Percentiles rank a stretch among this genome's conserved stretches.
These are phyloP conservation scores for Pyronema omphalodes DNA, from an alignment of 495 filamentous ascomycete species.

Conservation along the genomic window DNA sequence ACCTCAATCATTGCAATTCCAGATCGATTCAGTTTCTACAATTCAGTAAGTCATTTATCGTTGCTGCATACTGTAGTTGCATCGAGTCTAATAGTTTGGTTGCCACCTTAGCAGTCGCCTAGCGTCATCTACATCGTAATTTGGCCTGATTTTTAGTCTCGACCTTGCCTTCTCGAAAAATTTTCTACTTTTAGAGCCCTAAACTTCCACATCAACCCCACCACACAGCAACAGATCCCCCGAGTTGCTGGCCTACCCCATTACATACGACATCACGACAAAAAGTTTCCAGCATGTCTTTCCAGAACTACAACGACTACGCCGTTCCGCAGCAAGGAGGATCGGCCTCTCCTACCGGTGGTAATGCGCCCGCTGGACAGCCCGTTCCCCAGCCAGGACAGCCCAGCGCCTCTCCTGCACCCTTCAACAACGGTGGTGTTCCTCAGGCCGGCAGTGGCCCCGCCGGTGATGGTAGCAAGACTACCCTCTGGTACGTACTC, in stretches of 20 bases:
- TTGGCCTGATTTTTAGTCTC: conserved; percentile 1
- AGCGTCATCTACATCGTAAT: conserved; percentile 3
- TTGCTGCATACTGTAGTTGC: background rate
- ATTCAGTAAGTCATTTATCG: background rate
- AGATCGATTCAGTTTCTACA: background rate
- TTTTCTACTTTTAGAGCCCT: conserved; percentile 9
- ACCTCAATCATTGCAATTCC: background rate
- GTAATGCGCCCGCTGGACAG: conserved; percentile 34
- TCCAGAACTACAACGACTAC: conserved; percentile 36
- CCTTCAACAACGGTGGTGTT: conserved; percentile 32
- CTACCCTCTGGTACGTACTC: conserved; percentile 55
- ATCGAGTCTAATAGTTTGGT: conserved; percentile 1
- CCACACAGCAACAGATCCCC: conserved; percentile 6
- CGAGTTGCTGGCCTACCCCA: conserved; percentile 1
- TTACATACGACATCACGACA: conserved; percentile 8
- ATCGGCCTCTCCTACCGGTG: conserved; percentile 28
- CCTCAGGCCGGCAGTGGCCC: conserved; percentile 31
- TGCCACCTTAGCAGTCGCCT: background rate
- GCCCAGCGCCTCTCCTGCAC: conserved; percentile 35
- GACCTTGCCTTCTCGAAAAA: conserved; percentile 7
- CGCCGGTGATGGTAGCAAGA: conserved; percentile 50
- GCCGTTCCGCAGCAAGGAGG: conserved; percentile 34
- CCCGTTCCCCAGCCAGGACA: conserved; percentile 30
- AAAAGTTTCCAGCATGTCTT: conserved; percentile 30
- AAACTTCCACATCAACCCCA: conserved; percentile 14